A percentile compares a stretch with the other conserved stretches of the same genome.
Evolutionary conservation across 2,329 filamentous ascomycete genomes (phyloP).

Genomic region (Botrytis sinoallii): DNA sequence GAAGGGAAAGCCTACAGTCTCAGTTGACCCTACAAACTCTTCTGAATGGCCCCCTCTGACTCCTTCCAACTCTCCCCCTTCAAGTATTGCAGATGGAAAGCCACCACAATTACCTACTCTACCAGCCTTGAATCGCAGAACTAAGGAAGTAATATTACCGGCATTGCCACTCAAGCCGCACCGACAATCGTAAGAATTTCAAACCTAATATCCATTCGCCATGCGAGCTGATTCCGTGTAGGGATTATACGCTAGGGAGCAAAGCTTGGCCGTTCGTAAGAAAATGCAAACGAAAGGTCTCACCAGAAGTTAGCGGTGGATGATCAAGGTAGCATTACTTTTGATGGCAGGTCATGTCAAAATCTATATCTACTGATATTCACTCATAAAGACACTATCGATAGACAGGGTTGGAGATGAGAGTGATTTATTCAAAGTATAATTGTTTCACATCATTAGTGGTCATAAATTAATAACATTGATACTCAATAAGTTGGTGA

Average conservation of each 20-base stretch:
- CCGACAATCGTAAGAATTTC: constrained; percentile 18
- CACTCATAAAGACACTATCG: neutral
- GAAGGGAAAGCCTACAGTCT: neutral
- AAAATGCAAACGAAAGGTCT: constrained; percentile 19
- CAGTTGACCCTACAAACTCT: constrained; percentile 15
- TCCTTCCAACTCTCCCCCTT: constrained; percentile 22
- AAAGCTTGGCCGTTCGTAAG: constrained; percentile 29
- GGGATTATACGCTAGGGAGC: constrained; percentile 20
- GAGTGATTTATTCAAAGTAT: neutral
- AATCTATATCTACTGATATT: neutral
- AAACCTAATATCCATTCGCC: constrained; percentile 2
- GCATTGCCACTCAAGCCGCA: constrained; percentile 10
- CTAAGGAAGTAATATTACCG: neutral
- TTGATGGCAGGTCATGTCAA: neutral
- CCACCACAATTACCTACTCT: constrained; percentile 18
- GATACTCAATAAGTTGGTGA: neutral
- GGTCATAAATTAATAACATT: neutral
- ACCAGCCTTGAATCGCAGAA: constrained; percentile 11
- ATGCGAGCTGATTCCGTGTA: constrained; percentile 20
- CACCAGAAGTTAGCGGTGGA: neutral
- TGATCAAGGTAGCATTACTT: neutral
- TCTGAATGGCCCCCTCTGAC: constrained; percentile 29
- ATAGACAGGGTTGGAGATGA: neutral
- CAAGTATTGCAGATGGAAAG: constrained; percentile 28
- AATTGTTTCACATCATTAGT: neutral